Percentiles rank a stretch among this genome's conserved stretches.
Evolutionary conservation across 2,329 filamentous ascomycete species (phyloP).

Genomic region (Cytospora piceae): DNA sequence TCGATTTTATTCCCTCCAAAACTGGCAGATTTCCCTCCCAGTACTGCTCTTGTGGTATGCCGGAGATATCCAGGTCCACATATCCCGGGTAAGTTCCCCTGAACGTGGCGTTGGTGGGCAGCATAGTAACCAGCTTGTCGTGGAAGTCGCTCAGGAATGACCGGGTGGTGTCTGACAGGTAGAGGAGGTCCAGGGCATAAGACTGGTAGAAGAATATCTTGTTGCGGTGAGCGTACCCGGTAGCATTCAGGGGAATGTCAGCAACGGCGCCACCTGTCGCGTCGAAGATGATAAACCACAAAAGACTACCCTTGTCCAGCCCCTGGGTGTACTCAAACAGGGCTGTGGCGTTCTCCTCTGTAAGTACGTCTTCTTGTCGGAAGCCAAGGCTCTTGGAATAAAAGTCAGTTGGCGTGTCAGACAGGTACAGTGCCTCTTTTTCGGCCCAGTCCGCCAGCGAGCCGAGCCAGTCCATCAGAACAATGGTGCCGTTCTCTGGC

Average conservation of each 20-base stretch:
- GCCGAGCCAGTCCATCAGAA: constrained; percentile 66
- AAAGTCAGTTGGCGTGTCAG: constrained; percentile 54
- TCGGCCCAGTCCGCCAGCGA: constrained; percentile 58
- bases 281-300: constrained; percentile 68
- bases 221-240: constrained; percentile 67
- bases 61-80: constrained; percentile 56
- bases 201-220: constrained; percentile 67
- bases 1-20: constrained; percentile 54
- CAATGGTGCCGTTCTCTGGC: constrained; percentile 48
- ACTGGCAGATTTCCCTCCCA: constrained; percentile 56
- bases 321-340: constrained; percentile 59
- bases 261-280: constrained; percentile 62
- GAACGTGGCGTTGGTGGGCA: constrained; percentile 42
- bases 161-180: constrained; percentile 50
- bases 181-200: constrained; percentile 57
- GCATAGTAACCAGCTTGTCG: constrained; percentile 42
- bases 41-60: constrained; percentile 53
- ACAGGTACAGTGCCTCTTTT: constrained; percentile 50
- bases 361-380: constrained; percentile 51
- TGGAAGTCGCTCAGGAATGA: constrained; percentile 58
- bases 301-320: constrained; percentile 52
- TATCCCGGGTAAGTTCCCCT: constrained; percentile 65
- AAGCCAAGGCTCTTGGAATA: constrained; percentile 63
- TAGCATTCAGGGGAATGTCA: constrained; percentile 58
- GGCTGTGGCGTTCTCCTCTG: constrained; percentile 47